Conservation (phyloP, 1,284 basidiomycete genomes). For the Boletus semigastroideus region DNA sequence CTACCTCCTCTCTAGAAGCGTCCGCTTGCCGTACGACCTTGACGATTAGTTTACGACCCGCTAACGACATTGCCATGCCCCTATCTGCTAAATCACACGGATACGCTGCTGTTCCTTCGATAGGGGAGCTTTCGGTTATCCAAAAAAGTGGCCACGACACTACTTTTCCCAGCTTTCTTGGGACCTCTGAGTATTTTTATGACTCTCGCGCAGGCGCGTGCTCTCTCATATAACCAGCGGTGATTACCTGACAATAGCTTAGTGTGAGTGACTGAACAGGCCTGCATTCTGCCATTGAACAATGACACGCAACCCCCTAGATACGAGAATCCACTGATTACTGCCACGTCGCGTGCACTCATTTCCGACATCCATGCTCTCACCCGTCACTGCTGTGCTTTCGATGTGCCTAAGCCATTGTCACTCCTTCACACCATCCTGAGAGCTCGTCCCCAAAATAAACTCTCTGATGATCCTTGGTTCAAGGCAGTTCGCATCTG, state of each 20-base stretch:
- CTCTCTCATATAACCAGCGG: neutral
- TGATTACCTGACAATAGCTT: slow-evolving; percentile 15
- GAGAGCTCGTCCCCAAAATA: slow-evolving; percentile 41
- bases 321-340: slow-evolving; percentile 75
- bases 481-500: slow-evolving; percentile 64
- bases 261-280: slow-evolving; percentile 25
- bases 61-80: slow-evolving; percentile 9
- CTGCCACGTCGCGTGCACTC: slow-evolving; percentile 66
- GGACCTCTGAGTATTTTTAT: slow-evolving; percentile 60
- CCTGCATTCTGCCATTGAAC: neutral
- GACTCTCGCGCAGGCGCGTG: slow-evolving; percentile 63
- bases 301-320: slow-evolving; percentile 31
- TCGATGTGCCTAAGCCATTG: slow-evolving; percentile 65
- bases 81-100: neutral
- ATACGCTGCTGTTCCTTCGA: slow-evolving; percentile 5
- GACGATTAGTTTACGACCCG: neutral
- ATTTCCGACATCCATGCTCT: slow-evolving; percentile 68
- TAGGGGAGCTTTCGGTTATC: slow-evolving; percentile 40
- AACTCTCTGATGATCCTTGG: slow-evolving; percentile 31
- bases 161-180: slow-evolving; percentile 38
- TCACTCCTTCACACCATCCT: slow-evolving; percentile 58
- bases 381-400: slow-evolving; percentile 51
- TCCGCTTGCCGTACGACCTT: neutral
- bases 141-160: slow-evolving; percentile 54
- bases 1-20: neutral